Evolutionary conservation across 352 stramenopile genomes (phyloP).

Genomic region (Phytopythium oedochilum): DNA sequence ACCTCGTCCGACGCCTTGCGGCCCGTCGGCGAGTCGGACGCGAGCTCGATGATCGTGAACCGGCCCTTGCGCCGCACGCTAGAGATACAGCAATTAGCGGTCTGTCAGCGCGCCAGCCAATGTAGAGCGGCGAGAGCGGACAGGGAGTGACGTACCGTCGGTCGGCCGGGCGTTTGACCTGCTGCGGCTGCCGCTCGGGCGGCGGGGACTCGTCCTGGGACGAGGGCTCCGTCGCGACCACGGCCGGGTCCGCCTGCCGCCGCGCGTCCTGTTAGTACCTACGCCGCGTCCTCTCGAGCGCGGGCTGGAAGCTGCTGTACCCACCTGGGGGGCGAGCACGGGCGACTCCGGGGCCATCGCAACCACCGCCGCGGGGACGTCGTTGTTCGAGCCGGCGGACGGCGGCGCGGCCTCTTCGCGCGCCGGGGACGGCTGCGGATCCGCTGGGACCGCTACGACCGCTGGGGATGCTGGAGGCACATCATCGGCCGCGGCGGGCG

Average conservation of each 20-base stretch:
- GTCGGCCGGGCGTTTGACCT: constrained; percentile 4
- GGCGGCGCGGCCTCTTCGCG: not conserved
- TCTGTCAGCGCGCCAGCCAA: constrained; percentile 1
- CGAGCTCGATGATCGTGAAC: constrained; percentile 84
- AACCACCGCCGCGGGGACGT: not conserved
- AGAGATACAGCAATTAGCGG: constrained; percentile 1
- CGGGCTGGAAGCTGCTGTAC: too few relatives aligned
- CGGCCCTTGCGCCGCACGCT: constrained; percentile 73
- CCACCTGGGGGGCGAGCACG: constrained; percentile 12
- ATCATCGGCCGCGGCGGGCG: not conserved
- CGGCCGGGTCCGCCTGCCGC: constrained; percentile 1
- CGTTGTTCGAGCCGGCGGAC: not conserved
- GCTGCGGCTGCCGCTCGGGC: constrained; percentile 20
- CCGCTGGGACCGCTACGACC: not conserved
- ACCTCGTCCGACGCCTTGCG: constrained; percentile 54
- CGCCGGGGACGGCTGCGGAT: not conserved
- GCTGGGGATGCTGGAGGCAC: not conserved
- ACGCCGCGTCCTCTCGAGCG: too few relatives aligned
- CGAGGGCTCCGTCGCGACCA: constrained; percentile 12
- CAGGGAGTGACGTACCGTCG: constrained; percentile 25
- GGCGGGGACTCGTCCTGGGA: constrained; percentile 29
- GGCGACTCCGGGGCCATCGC: constrained; percentile 3
- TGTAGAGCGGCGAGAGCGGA: too few relatives aligned
- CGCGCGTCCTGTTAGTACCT: not conserved
- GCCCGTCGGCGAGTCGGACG: constrained; percentile 52